phyloP scores from a whole-genome alignment of 208 protist genomes.

The Trypanosoma caninum region DNA sequence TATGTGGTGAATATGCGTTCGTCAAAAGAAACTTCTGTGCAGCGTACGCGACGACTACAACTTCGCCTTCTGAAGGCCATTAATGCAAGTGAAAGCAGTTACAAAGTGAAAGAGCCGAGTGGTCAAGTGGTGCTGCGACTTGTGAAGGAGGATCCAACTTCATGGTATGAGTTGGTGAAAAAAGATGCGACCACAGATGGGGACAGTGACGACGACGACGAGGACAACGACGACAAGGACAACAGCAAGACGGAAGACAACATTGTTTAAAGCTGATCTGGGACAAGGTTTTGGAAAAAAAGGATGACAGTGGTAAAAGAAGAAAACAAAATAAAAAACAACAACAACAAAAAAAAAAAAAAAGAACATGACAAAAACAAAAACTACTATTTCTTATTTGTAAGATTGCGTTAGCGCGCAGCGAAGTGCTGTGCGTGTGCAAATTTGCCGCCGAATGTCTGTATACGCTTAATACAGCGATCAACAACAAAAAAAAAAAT shows the following conservation, averaged over 20 bases:
- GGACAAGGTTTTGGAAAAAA: too few relatives aligned
- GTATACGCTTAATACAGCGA: too few relatives aligned
- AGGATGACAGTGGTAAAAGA: too few relatives aligned
- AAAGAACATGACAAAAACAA: too few relatives aligned
- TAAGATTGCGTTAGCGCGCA: too few relatives aligned
- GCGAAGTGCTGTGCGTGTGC: too few relatives aligned
- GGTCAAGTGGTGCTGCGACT: conserved; percentile 59
- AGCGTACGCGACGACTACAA: conserved; percentile 30
- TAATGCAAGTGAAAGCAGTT: conserved; percentile 36
- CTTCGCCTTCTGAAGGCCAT: conserved; percentile 52
- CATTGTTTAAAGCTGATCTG: too few relatives aligned
- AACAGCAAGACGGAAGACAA: not conserved
- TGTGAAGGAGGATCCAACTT: conserved; percentile 39
- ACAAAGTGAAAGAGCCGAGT: conserved; percentile 46
- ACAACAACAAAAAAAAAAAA: too few relatives aligned
- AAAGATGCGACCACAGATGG: conserved; percentile 18
- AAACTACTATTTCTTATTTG: too few relatives aligned
- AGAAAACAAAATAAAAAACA: too few relatives aligned
- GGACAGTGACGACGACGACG: conserved; percentile 18
- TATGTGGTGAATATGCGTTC: conserved; percentile 30
- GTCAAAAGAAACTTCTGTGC: conserved; percentile 13
- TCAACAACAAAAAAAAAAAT: too few relatives aligned
- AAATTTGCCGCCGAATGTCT: too few relatives aligned
- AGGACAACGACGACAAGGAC: conserved; percentile 14
- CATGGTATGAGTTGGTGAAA: conserved; percentile 64